These are phyloP conservation scores for Odontarrhena argentea DNA, from an alignment of 345 rosid genomes.

Conservation along the genomic window DNA sequence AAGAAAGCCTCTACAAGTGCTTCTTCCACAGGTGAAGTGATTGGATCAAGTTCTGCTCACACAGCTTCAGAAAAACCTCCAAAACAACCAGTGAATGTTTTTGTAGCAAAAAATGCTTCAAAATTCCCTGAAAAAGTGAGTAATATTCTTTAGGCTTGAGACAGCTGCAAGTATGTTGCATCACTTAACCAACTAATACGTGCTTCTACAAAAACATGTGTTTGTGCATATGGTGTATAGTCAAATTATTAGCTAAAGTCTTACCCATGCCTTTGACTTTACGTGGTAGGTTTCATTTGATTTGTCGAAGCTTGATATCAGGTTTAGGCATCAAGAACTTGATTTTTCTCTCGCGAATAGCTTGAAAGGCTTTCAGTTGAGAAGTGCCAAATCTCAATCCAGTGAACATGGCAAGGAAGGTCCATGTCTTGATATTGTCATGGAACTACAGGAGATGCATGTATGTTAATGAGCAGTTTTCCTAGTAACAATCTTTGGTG, in stretches of 20 bases:
- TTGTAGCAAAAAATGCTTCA: constrained; percentile 61
- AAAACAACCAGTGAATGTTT: constrained; percentile 53
- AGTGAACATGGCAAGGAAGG: constrained; percentile 74
- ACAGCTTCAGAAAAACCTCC: constrained; percentile 49
- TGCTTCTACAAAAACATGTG: constrained; percentile 4
- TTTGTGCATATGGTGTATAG: not conserved
- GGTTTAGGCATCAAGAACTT: constrained; percentile 68
- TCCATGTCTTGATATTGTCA: constrained; percentile 71
- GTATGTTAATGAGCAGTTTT: constrained; percentile 46
- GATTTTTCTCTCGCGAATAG: constrained; percentile 65
- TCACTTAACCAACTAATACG: not conserved
- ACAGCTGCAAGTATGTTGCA: constrained; percentile 17
- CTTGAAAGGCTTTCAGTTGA: constrained; percentile 77
- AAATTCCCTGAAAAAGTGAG: constrained; percentile 88
- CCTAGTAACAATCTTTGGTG: constrained; percentile 10
- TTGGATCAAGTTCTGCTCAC: constrained; percentile 44
- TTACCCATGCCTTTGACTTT: constrained; percentile 29
- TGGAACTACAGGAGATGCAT: constrained; percentile 85
- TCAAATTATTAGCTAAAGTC: constrained; percentile 20
- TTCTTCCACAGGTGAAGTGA: constrained; percentile 46
- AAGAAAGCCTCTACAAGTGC: constrained; percentile 50
- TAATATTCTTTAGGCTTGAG: constrained; percentile 20
- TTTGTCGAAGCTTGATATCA: constrained; percentile 80
- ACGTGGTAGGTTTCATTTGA: constrained; percentile 65
- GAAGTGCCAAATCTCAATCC: constrained; percentile 60